Base-by-base conservation (phyloP, 345 rosid species). In the Luvunga scandens region DNA sequence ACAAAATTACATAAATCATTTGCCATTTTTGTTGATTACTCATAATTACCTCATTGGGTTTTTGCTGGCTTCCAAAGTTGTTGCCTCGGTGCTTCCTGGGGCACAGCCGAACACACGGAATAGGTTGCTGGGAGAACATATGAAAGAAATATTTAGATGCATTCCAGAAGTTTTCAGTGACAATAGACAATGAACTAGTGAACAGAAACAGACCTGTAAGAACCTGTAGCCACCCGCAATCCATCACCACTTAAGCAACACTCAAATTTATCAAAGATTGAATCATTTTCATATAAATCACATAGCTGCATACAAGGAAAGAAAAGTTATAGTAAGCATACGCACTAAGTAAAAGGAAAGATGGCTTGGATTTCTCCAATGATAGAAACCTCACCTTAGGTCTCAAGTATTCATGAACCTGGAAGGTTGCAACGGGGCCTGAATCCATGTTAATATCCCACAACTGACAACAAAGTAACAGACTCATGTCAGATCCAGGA, bases 61-160 rank as follows among this genome's bases (percentile, higher is more conserved):
- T 90, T 94, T 97, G 88, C 98, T 94, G 82, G 98, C 98, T 88
- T 97, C 99, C 87, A 97, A 87, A 63, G 98, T 94, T 79, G 94
- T 85, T 25, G 92, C 87, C 85, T 97, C 99, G 2, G 89, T 71
- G 82, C 90, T 92, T 81, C 94, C 98, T 8, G 89, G 72, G 65
- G 87, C 80, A 87, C 91, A 88, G 80, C 98, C 97, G 81, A 93
- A 97, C 66, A 97, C 96, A 27, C 97, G 98, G 86, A 97, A 97
- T 66, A 94, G 83, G 88, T 97, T 97, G 89, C 99, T 97, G 89
- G 60, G 66, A 68, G 59, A 39, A 75, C 25, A 66, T 27, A 9
- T 14, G 67, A 68, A 71, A 27, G 78, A 71, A 57, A 78, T 39
- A 71, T 66, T 48, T 77, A 31, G 53, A 50, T 64, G 63, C 75